Base-by-base conservation (phyloP, 768 basidiomycete species). In the Lactifluus piperatus region DNA sequence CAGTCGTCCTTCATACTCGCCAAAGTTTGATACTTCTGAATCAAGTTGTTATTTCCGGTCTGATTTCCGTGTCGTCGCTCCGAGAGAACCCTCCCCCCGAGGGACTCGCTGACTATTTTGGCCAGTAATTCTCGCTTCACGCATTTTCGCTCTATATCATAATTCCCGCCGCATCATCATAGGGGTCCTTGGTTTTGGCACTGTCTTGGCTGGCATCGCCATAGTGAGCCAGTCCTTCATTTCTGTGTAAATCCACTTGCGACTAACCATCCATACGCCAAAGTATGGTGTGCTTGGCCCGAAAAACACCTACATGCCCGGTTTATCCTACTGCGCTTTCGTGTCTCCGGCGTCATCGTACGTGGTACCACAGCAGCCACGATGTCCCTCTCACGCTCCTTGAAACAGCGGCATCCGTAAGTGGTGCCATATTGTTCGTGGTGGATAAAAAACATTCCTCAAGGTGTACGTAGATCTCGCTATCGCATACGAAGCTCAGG, bases 61-160 rank as follows among this genome's bases (percentile, higher is more conserved):
- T 57, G 80, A 7, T 68, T 22, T 22, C 18, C 16, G 6, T 41
- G 45, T 53, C n/a, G n/a, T n/a, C 46, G 36, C 24, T 7, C 8
- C 27, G 10, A 14, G 30, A 34, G 24, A 30, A 29, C 9, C 7
- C 20, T n/a, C n/a, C n/a, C n/a, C n/a, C 3, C 29, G 13, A 30
- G 30, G 13, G 11, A 34, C n/a, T 20, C 34, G 24, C 52, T 46
- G 5, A 50, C 34, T 44, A n/a, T 22, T 16, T 53, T 41, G 34
- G 49, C 16, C 34, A 80, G 77, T 72, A 57, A 73, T 77, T 30
- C 71, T 81, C 29, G 73, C 74, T 13, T 66, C 79, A 43, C 77
- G 81, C 41, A 77, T 77, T 51, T 78, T 75, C 57, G 81, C 82
- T 5, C 66, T 83, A 14, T 82, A 80, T 56, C 69, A 71, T 11